A percentile compares a stretch with the other conserved stretches of the same genome.
Conservation (phyloP, 805 yeast genomes). For the Scheffersomyces spartinae region DNA sequence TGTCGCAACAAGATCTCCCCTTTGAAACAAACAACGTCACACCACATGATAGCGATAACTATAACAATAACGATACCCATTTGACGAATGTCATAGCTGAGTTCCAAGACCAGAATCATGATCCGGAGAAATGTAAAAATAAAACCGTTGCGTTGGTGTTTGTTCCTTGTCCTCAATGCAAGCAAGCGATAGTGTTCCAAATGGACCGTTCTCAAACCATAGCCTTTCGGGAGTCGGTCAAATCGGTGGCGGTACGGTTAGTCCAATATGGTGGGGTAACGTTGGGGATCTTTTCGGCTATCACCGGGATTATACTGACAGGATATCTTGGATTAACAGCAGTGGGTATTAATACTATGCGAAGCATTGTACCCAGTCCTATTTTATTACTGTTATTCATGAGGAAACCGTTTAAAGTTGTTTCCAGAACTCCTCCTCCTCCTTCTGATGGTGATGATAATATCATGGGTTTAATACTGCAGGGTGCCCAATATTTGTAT, state of each 20-base stretch:
- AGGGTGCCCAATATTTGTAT: conserved; percentile 3
- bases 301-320: conserved; percentile 27
- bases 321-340: conserved; percentile 27
- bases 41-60: too few species aligned
- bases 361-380: conserved; percentile 22
- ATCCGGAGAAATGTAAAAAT: too few species aligned
- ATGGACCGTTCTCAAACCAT: conserved; percentile 18
- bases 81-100: too few species aligned
- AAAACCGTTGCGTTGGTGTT: conserved; percentile 12
- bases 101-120: too few species aligned
- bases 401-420: too few species aligned
- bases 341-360: conserved; percentile 26
- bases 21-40: too few species aligned
- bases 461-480: conserved; percentile 1
- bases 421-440: too few species aligned
- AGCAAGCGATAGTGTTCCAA: conserved; percentile 19
- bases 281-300: conserved; percentile 27
- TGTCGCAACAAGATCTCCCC: too few species aligned
- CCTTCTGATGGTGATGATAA: too few species aligned
- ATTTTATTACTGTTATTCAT: conserved; percentile 18
- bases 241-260: conserved; percentile 9
- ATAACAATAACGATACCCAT: too few species aligned
- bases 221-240: conserved; percentile 8
- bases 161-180: conserved; percentile 32
- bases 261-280: conserved; percentile 20